Conservation (phyloP, 768 basidiomycete genomes). For the Boletellus sp. region DNA sequence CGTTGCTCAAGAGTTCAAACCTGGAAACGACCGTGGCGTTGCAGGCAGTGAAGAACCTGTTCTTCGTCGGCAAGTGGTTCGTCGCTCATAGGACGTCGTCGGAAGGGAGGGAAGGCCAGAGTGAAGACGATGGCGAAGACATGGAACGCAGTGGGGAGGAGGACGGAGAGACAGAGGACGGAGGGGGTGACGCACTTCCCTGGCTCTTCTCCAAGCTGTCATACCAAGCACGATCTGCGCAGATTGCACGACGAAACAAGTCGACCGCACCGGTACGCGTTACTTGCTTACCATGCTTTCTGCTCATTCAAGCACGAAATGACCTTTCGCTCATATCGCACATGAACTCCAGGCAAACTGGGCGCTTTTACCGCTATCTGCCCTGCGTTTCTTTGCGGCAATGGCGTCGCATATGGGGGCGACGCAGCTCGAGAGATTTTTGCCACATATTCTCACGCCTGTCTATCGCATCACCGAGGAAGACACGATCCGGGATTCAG, state of each 20-base stretch:
- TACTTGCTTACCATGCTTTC: not conserved
- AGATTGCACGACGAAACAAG: constrained; percentile 64
- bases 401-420: constrained; percentile 73
- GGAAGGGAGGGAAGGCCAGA: constrained; percentile 25
- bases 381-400: constrained; percentile 91
- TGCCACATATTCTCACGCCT: constrained; percentile 83
- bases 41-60: constrained; percentile 90
- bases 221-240: constrained; percentile 75
- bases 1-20: constrained; percentile 79
- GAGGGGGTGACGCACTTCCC: constrained; percentile 52
- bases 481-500: constrained; percentile 71
- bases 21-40: constrained; percentile 68
- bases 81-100: constrained; percentile 31
- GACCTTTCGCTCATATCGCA: not conserved
- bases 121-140: not conserved
- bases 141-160: constrained; percentile 16
- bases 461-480: constrained; percentile 86
- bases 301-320: not conserved
- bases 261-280: constrained; percentile 42
- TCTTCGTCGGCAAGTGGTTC: constrained; percentile 89
- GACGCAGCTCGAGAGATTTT: constrained; percentile 56
- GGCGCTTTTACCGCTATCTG: constrained; percentile 74
- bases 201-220: constrained; percentile 97
- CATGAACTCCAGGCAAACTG: constrained; percentile 60
- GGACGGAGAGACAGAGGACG: constrained; percentile 17